Conservation (phyloP, 495 filamentous ascomycete species). For the Bathelium albidoporum region DNA sequence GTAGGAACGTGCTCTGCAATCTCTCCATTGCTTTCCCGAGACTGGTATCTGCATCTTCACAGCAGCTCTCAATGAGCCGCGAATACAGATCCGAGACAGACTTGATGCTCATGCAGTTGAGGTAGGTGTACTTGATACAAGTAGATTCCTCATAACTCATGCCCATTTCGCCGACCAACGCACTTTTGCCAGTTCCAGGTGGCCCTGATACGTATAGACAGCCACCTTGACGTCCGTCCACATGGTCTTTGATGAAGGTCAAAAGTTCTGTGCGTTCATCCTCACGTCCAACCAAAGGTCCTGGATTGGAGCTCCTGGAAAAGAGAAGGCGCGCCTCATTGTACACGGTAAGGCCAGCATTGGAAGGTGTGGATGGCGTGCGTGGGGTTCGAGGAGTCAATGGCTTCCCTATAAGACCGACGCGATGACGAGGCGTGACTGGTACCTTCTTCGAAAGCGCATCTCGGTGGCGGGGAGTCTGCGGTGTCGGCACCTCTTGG, state of each 20-base stretch:
- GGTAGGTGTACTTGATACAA: conserved; percentile 54
- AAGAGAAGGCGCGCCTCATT: conserved; percentile 82
- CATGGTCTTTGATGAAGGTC: conserved; percentile 56
- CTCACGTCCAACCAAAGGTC: conserved; percentile 72
- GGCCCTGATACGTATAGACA: conserved; percentile 94
- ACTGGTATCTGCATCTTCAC: conserved; percentile 42
- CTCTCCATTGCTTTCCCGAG: conserved; percentile 42
- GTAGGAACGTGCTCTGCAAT: conserved; percentile 29
- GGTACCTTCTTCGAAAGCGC: conserved; percentile 51
- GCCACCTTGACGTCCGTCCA: conserved; percentile 53
- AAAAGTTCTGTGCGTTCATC: conserved; percentile 61
- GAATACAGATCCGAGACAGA: conserved; percentile 69
- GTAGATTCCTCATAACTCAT: conserved; percentile 39
- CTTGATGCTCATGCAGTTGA: conserved; percentile 97
- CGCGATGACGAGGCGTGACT: conserved; percentile 59
- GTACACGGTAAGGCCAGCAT: conserved; percentile 59
- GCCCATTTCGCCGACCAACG: conserved; percentile 73
- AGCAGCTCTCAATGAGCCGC: conserved; percentile 58
- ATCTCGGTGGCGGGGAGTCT: conserved; percentile 59
- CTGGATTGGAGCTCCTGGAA: conserved; percentile 62
- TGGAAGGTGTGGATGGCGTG: conserved; percentile 53
- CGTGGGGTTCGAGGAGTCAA: conserved; percentile 45
- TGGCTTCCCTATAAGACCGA: conserved; percentile 45
- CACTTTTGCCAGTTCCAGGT: conserved; percentile 93
- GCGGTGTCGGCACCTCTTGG: conserved; percentile 34